phyloP scores from a whole-genome alignment of 78 protist species.

The Pelomyxa schiedti region DNA sequence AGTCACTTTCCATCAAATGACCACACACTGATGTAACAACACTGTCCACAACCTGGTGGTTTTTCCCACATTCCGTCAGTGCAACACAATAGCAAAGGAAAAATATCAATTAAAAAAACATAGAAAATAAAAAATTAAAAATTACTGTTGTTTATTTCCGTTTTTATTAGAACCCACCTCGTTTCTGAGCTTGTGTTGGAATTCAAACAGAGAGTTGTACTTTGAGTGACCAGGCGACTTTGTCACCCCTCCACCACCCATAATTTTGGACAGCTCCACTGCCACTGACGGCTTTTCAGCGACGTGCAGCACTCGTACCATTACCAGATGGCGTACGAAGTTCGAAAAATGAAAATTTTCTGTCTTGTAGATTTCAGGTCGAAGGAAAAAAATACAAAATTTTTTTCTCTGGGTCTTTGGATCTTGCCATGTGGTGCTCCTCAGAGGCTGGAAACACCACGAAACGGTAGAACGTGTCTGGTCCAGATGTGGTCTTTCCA shows the following conservation, averaged over 20 bases:
- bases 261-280: constrained; percentile 59
- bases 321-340: no score
- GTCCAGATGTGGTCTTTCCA: no score
- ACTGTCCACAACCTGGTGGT: constrained; percentile 29
- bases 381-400: no score
- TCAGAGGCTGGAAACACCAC: no score
- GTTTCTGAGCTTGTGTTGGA: not conserved
- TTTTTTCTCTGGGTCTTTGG: no score
- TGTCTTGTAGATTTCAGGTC: no score
- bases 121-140: not conserved
- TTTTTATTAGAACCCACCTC: not conserved
- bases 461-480: no score
- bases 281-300: constrained; percentile 98
- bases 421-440: no score
- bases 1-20: constrained; percentile 71
- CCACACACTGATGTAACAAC: constrained; percentile 84
- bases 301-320: constrained; percentile 56
- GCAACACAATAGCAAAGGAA: constrained; percentile 38
- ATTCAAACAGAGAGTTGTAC: not conserved
- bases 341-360: no score
- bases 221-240: constrained; percentile 11
- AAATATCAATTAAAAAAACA: constrained; percentile 4
- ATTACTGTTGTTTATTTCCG: not conserved
- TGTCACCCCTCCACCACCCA: constrained; percentile 14
- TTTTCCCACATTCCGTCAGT: constrained; percentile 23